A percentile compares a stretch with the other conserved stretches of the same genome.
Conservation (phyloP, 371 early-diverging fungal species). For the Saksenaea oblongispora region DNA sequence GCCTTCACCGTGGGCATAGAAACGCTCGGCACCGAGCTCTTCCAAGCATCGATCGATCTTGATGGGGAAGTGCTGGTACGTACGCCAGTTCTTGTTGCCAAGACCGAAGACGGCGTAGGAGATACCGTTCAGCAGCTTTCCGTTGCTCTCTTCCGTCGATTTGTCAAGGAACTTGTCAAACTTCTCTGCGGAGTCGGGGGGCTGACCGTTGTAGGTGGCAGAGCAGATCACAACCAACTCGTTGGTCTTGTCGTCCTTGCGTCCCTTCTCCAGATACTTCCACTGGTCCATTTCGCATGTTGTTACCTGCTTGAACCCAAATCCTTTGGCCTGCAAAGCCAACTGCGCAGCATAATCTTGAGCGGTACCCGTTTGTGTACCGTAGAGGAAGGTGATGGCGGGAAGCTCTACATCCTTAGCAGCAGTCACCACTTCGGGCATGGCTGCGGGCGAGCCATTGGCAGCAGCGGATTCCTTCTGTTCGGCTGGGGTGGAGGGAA, state of each 20-base stretch:
- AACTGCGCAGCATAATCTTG: conserved; percentile 40
- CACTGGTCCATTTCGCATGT: conserved; percentile 34
- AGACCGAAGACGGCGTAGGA: conserved; percentile 57
- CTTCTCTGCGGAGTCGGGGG: conserved; percentile 59
- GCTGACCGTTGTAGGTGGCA: conserved; percentile 59
- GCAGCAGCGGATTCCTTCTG: background rate
- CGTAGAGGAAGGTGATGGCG: conserved; percentile 35
- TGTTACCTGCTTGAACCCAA: conserved; percentile 32
- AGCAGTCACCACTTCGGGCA: background rate
- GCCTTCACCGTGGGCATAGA: conserved; percentile 30
- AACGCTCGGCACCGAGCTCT: conserved; percentile 35
- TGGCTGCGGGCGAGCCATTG: conserved; percentile 6
- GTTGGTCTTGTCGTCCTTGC: background rate
- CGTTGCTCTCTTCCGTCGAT: conserved; percentile 19
- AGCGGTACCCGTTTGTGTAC: conserved; percentile 43
- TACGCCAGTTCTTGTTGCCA: conserved; percentile 63
- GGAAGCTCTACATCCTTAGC: conserved; percentile 16
- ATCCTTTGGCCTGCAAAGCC: conserved; percentile 24
- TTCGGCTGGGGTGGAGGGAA: conserved; percentile 2
- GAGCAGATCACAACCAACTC: conserved; percentile 45
- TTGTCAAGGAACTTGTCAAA: conserved; percentile 52
- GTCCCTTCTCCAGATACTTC: conserved; percentile 19
- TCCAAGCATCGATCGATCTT: conserved; percentile 30
- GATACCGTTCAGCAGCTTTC: conserved; percentile 31
- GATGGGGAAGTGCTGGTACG: conserved; percentile 51